Base-by-base conservation (phyloP, 2,329 filamentous ascomycete genomes). In the Stagonosporopsis chrysanthemi region DNA sequence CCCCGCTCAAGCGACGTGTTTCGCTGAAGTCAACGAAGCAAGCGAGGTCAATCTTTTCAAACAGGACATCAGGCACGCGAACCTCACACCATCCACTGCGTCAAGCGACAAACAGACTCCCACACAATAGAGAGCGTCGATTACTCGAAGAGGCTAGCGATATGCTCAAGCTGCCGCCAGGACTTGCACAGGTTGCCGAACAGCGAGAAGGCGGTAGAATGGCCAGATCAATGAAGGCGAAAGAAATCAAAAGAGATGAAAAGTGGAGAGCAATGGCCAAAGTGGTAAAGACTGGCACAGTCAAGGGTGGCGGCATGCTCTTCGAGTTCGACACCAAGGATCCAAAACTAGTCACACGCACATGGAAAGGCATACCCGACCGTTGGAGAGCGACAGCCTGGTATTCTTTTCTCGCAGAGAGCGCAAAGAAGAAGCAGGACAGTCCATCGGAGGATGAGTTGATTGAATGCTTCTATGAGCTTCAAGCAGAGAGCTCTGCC, bases 331-430 rank as follows among this genome's bases (percentile, higher is more conserved):
- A 97, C 76, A 84, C 86, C 35, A 87, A 84, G 62, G 90, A 90
- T 73, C 83, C 90, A 6, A 83, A 97, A 75, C 81, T 99, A 40
- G 88, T 97, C 56, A 90, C 93, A 64, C 86, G 95, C 53, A 96
- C 92, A 1, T 99, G 95, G 95, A 99, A 99, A 75, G 95, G 95
- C 28, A 97, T 99, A 62, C 95, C 95, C 0, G 95, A 99, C 77
- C 88, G 92, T 61, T 99, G 95, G 95, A 89, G 95, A 48, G 86
- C 90, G 29, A 90, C 91, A 1, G 95, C 94, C 2, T 99, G 95
- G 95, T 94, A 94, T 79, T 92, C 92, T 4, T 99, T 99, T 73
- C 84, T 99, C 26, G 84, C 87, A 6, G 81, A 89, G 8, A 94
- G 91, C 62, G 92, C 92, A 31, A 88, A 85, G 70, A 85, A 83